These are phyloP conservation scores for Penicillium sclerotigenum DNA, from an alignment of 2,329 filamentous ascomycete genomes.

Conservation along the genomic window DNA sequence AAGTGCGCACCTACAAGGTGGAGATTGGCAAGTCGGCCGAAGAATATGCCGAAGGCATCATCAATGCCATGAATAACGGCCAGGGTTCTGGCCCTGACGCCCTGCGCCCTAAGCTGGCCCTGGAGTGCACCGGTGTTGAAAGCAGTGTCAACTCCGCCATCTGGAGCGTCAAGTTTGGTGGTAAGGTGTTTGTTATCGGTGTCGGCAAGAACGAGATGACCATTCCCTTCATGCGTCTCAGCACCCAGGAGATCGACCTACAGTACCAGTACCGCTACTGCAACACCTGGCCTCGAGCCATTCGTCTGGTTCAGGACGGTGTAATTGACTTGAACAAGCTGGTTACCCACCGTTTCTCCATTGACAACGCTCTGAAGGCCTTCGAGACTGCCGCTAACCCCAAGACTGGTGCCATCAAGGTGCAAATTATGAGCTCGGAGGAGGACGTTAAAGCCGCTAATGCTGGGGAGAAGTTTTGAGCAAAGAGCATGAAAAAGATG, in stretches of 20 bases:
- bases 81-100: conserved; percentile 45
- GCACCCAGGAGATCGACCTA: conserved; percentile 86
- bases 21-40: conserved; percentile 54
- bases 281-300: conserved; percentile 95
- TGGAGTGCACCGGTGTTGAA: conserved; percentile 96
- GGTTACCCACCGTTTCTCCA: conserved; percentile 79
- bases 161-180: conserved; percentile 88
- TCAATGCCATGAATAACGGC: conserved; percentile 61
- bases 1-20: conserved; percentile 67
- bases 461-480: conserved; percentile 29
- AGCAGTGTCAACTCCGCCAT: conserved; percentile 81
- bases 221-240: conserved; percentile 91
- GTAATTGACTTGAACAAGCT: conserved; percentile 77
- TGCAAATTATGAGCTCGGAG: conserved; percentile 67
- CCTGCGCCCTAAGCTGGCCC: conserved; percentile 72
- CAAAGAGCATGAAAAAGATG: conserved; percentile 1
- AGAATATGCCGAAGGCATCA: conserved; percentile 66
- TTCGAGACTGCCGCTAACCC: conserved; percentile 86
- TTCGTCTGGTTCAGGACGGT: conserved; percentile 78
- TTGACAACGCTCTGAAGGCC: conserved; percentile 84
- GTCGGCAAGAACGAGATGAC: conserved; percentile 94
- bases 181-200: conserved; percentile 94
- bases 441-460: conserved; percentile 38
- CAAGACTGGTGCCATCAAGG: conserved; percentile 94
- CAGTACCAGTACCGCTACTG: conserved; percentile 96